These are phyloP conservation scores for Apophysomyces sp. DNA, from an alignment of 371 early-diverging fungal genomes.

Conservation along the genomic window DNA sequence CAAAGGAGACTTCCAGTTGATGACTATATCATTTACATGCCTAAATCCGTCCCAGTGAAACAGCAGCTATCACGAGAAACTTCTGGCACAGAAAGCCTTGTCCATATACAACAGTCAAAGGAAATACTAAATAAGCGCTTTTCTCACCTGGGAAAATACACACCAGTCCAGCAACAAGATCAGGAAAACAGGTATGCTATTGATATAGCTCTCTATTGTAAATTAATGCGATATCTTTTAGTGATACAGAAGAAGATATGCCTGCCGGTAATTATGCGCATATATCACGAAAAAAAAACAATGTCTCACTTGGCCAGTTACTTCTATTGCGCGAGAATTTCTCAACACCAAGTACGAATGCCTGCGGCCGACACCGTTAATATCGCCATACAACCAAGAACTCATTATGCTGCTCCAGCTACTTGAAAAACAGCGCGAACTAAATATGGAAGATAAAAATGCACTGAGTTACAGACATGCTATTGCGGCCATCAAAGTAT, in stretches of 20 bases:
- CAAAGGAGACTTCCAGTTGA: slow-evolving; percentile 14
- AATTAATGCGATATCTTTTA: neutral
- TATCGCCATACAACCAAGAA: slow-evolving; percentile 30
- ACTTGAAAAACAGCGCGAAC: slow-evolving; percentile 36
- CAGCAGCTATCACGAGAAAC: neutral
- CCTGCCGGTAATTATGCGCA: neutral
- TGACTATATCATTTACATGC: slow-evolving; percentile 9
- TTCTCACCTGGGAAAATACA: too few species aligned
- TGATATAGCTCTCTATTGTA: neutral
- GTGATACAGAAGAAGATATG: neutral
- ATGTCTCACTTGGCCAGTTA: too few species aligned
- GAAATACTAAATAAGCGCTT: slow-evolving; percentile 15
- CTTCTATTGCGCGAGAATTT: slow-evolving; percentile 35
- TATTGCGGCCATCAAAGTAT: slow-evolving; percentile 50
- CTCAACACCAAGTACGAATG: slow-evolving; percentile 45
- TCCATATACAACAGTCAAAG: neutral
- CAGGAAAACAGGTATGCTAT: neutral
- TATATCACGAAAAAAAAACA: too few species aligned
- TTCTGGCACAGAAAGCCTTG: neutral
- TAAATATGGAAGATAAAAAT: slow-evolving; percentile 35
- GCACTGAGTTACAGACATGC: slow-evolving; percentile 49
- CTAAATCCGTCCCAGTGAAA: neutral
- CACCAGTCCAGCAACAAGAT: too few species aligned
- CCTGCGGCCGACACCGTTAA: slow-evolving; percentile 44
- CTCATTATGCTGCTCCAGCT: slow-evolving; percentile 34